Evolutionary conservation across 78 protist species (phyloP).

Genomic region (Dictyostelium capitatum): DNA sequence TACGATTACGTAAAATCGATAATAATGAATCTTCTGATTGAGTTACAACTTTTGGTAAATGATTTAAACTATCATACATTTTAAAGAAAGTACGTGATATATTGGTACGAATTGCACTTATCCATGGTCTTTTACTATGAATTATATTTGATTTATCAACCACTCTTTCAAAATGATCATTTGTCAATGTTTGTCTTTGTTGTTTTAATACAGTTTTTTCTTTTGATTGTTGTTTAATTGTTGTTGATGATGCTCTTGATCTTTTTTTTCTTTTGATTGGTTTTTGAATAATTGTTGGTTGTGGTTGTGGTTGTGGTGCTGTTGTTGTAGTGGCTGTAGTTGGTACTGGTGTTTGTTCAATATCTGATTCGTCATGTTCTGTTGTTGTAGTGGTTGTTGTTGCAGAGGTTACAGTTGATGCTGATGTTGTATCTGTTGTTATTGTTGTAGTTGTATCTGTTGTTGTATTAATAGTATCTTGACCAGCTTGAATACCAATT

Average conservation of each 20-base stretch:
- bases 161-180: too few relatives aligned
- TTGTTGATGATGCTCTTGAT: not conserved
- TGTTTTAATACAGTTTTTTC: too few relatives aligned
- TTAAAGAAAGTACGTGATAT: not conserved
- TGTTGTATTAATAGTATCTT: not conserved
- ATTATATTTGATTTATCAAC: too few relatives aligned
- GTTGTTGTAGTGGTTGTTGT: not conserved
- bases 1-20: not conserved
- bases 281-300: slow-evolving; percentile 7
- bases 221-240: not conserved
- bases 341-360: not conserved
- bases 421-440: not conserved
- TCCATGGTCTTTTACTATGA: not conserved
- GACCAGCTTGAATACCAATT: not conserved
- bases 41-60: not conserved
- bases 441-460: not conserved
- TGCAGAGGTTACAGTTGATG: not conserved
- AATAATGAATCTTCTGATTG: not conserved
- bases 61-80: not conserved
- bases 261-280: slow-evolving; percentile 7
- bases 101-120: slow-evolving; percentile 6
- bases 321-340: not conserved
- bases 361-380: not conserved
- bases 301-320: not conserved
- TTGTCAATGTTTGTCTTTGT: too few relatives aligned